Evolutionary conservation across 169 alveolate species (phyloP).

Genomic region (Ichthyophthirius multifiliis): DNA sequence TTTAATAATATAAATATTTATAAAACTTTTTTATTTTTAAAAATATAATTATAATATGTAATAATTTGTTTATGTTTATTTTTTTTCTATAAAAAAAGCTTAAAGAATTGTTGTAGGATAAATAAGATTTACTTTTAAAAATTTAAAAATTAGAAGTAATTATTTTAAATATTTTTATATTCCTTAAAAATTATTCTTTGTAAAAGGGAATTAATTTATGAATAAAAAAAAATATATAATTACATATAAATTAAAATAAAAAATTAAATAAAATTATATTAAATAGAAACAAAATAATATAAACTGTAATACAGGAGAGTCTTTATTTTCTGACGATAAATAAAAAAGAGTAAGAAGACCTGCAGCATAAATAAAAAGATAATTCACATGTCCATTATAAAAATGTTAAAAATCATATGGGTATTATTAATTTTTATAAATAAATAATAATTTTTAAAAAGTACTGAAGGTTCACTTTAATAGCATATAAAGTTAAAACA

Average conservation of each 20-base stretch:
- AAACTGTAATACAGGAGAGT: background rate
- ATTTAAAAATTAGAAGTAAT: background rate
- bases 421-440: background rate
- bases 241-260: background rate
- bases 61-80: too few relatives aligned
- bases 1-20: background rate
- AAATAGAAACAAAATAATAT: too few relatives aligned
- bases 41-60: background rate
- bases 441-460: background rate
- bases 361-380: background rate
- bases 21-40: background rate
- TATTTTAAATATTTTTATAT: background rate
- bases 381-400: background rate
- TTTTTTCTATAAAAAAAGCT: background rate
- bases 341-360: background rate
- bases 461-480: background rate
- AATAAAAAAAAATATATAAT: background rate
- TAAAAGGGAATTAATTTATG: background rate
- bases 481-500: background rate
- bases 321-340: background rate
- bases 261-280: background rate
- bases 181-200: background rate
- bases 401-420: background rate
- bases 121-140: background rate
- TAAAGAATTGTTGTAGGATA: background rate